Evolutionary conservation across 139 green algal species (phyloP).

Genomic region (Picochlorum sp.): DNA sequence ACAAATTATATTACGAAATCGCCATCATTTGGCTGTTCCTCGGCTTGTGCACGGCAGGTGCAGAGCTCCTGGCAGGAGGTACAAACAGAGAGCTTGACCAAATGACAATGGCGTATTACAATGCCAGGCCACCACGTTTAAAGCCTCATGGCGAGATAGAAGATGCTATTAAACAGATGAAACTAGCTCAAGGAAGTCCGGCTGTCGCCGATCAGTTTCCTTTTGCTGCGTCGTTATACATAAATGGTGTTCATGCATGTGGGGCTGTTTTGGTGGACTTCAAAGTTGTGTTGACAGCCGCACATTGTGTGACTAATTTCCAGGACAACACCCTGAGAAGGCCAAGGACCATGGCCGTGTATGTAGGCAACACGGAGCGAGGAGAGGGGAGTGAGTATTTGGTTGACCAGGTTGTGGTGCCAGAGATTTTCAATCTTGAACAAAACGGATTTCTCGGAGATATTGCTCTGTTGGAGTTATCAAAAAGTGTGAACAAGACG

Average conservation of each 20-base stretch:
- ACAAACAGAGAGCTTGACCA: neutral
- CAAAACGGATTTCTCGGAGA: constrained; percentile 1
- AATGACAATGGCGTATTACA: neutral
- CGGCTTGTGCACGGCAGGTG: too few relatives aligned
- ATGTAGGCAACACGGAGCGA: constrained; percentile 1
- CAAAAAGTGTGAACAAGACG: neutral
- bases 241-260: constrained; percentile 14
- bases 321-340: neutral
- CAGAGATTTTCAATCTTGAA: neutral
- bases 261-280: neutral
- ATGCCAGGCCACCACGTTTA: neutral
- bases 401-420: neutral
- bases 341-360: neutral
- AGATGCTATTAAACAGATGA: neutral
- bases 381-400: neutral
- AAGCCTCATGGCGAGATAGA: neutral
- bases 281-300: constrained; percentile 7
- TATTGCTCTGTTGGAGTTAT: constrained; percentile 11
- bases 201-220: neutral
- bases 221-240: neutral
- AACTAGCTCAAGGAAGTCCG: neutral
- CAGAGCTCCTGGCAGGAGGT: neutral
- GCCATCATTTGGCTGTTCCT: too few relatives aligned
- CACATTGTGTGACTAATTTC: constrained; percentile 12
- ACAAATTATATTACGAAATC: too few relatives aligned